Evolutionary conservation across 1,284 basidiomycete genomes (phyloP).

Genomic region (Lignosus rhinocerotis): DNA sequence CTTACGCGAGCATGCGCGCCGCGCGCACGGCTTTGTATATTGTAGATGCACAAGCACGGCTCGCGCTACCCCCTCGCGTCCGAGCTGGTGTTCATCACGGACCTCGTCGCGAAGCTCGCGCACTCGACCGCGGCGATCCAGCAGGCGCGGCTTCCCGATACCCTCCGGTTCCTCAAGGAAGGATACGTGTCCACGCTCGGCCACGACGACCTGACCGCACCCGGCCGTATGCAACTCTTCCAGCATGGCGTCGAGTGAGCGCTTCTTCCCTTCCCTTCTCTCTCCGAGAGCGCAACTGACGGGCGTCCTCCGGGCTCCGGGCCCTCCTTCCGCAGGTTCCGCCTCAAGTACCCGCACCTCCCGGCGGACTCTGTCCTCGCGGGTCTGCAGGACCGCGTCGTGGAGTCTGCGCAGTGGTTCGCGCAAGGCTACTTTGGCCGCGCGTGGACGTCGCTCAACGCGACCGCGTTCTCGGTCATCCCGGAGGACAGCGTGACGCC

Average conservation of each 20-base stretch:
- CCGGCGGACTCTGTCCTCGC: conserved; percentile 39
- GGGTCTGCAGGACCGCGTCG: conserved; percentile 45
- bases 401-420: conserved; percentile 49
- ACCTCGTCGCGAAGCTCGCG: conserved; percentile 38
- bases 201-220: conserved; percentile 42
- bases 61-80: conserved; percentile 38
- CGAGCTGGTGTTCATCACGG: conserved; percentile 37
- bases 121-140: conserved; percentile 32
- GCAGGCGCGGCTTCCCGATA: conserved; percentile 33
- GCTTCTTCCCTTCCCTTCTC: conserved; percentile 13
- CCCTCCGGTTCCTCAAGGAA: conserved; percentile 42
- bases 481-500: conserved; percentile 40
- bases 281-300: neutral
- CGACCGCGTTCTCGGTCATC: conserved; percentile 39
- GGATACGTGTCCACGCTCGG: conserved; percentile 41
- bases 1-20: neutral
- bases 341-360: conserved; percentile 40
- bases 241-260: conserved; percentile 42
- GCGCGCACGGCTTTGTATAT: neutral
- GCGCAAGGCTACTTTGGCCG: conserved; percentile 45
- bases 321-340: conserved; percentile 24
- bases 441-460: conserved; percentile 31
- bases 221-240: conserved; percentile 44
- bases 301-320: too few relatives aligned
- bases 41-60: conserved; percentile 44